A percentile compares a stretch with the other conserved stretches of the same genome.
Evolutionary conservation across 371 early-diverging fungal genomes (phyloP).

Genomic region (Apophysomyces elegans): DNA sequence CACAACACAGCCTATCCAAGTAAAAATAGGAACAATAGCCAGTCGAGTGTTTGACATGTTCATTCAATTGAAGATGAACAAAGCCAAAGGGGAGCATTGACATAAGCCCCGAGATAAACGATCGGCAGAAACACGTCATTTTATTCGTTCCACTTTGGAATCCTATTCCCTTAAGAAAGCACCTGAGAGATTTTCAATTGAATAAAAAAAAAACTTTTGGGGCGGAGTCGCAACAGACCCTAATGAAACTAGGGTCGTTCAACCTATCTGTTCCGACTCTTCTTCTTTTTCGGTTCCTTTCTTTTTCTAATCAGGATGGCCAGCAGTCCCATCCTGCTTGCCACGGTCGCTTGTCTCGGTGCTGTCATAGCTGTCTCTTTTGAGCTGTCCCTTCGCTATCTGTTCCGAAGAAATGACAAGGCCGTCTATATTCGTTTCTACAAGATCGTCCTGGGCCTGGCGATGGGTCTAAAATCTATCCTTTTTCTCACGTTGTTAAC

Average conservation of each 20-base stretch:
- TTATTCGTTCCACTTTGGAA: not conserved
- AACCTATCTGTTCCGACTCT: not conserved
- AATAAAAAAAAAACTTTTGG: not conserved
- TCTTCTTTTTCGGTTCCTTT: not conserved
- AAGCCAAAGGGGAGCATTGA: not conserved
- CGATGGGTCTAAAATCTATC: conserved; percentile 13
- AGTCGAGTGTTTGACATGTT: too few relatives aligned
- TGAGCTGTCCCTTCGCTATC: conserved; percentile 12
- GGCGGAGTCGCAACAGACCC: not conserved
- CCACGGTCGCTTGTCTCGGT: conserved; percentile 1
- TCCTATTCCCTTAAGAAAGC: too few relatives aligned
- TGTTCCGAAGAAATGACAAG: conserved; percentile 6
- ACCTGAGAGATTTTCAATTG: too few relatives aligned
- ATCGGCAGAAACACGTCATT: too few relatives aligned
- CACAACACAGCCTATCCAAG: too few relatives aligned
- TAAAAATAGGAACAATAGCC: too few relatives aligned
- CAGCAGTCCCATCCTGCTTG: not conserved
- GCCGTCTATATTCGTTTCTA: conserved; percentile 8
- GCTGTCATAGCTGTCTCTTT: conserved; percentile 6
- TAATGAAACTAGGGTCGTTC: conserved; percentile 2
- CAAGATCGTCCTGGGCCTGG: conserved; percentile 12
- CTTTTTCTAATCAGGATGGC: conserved; percentile 1
- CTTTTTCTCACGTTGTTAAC: conserved; percentile 14
- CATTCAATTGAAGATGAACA: not conserved
- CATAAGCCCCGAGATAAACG: not conserved